Evolutionary conservation across 1,284 basidiomycete genomes (phyloP), one percentile per base, ranked within the genome.

Genomic region (Sporisorium iseilematis-ciliati): DNA sequence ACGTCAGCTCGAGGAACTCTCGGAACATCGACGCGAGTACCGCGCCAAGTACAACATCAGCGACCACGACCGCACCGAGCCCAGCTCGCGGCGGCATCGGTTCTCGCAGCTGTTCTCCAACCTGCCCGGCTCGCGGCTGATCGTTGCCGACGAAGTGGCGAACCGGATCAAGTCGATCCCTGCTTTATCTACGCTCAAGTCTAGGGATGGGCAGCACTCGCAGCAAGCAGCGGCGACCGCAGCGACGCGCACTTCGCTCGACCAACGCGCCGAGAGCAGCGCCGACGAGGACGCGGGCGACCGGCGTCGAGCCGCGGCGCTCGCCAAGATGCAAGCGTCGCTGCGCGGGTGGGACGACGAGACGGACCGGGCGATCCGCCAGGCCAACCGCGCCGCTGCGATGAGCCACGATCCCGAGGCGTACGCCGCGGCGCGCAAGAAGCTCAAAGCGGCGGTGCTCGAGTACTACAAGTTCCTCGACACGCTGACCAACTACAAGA

Each of bases 391-490:
- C 26, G 77, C 77, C 16, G 84, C 82, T 70, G 76, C 79, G 68
- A 81, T 77, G 43, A 84, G 82, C 11, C 88, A 87, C 60, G 90
- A 92, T 81, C 93, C 92, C 0, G 92, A 92, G 57, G 90, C 91
- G 60, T 97, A 96, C 86, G 88, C 90, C 45, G 88, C 90, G 52
- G 93, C 94, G 35, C 94, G 92, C 86, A 91, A 91, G 85, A 91
- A 90, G 79, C 87, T 97, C 61, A 92, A 92, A 82, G 91, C 89
- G 54, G 95, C 94, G 1, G 89, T 94, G 2, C 78, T 92, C 59
- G 95, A 97, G 82, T 92, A 92, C 84, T 95, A 97, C 86, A 90
- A 92, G 54, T 87, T 84, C n/a, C 65, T 84, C 21, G 93, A 97
- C 83, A 87, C 92, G 48, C 87, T 97, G 63, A 92, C 93, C 76